Conservation (phyloP, 768 basidiomycete genomes). For the Lactarius deliciosus region DNA sequence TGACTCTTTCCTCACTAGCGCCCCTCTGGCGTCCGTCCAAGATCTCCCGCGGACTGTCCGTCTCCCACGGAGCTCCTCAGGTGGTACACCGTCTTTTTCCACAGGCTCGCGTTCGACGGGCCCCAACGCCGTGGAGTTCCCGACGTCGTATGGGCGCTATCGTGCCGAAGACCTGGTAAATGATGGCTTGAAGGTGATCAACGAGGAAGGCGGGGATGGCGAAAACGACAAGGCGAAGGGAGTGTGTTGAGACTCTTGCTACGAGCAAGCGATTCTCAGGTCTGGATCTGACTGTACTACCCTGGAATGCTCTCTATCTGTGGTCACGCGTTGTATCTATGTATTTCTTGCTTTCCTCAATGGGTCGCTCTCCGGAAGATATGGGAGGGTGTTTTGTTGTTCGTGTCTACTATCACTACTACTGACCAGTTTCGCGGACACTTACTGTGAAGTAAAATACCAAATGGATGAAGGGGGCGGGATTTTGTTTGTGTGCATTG, state of each 20-base stretch:
- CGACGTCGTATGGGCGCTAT: slow-evolving; percentile 16
- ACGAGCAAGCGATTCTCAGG: neutral
- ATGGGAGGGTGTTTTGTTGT: neutral
- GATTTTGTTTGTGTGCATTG: too few relatives aligned
- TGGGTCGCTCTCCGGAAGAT: neutral
- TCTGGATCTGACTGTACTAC: neutral
- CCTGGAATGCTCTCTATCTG: neutral
- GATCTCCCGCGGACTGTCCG: neutral
- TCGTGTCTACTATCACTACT: neutral
- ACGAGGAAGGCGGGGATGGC: neutral
- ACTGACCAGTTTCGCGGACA: neutral
- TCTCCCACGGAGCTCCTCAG: neutral
- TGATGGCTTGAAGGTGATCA: slow-evolving; percentile 5
- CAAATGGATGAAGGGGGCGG: neutral
- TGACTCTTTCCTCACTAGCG: slow-evolving; percentile 1
- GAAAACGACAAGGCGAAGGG: neutral
- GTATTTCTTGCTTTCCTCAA: neutral
- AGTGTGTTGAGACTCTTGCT: neutral
- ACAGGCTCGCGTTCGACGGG: neutral
- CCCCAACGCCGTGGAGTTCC: slow-evolving; percentile 15
- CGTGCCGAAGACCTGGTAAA: slow-evolving; percentile 6
- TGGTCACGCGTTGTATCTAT: neutral
- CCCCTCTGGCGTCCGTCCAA: slow-evolving; percentile 4
- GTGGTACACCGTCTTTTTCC: neutral
- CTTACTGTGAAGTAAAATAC: neutral